Base-by-base conservation (phyloP, 441 rosid species). In the Erodium moschatum region DNA sequence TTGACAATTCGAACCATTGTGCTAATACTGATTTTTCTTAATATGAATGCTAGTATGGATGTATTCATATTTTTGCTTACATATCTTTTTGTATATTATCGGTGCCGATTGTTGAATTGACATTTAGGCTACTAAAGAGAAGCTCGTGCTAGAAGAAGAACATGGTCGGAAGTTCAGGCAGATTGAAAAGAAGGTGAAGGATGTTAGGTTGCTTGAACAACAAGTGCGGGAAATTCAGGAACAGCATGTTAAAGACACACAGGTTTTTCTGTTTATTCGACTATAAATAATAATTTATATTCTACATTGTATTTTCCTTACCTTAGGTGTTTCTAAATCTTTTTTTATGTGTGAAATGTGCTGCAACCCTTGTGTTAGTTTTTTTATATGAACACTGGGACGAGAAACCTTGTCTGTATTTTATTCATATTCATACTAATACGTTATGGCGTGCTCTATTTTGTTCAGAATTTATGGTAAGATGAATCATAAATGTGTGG, bases 181-280 rank as follows among this genome's bases (percentile, higher is more conserved):
- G 52, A 73, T 89, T 50, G 75, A 72, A 68, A 85, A 81, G 79
- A 73, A 80, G 84, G 69, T 35, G 74, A 84, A 83, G 73, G 80
- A 73, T 77, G 72, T 81, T 69, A 79, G 72, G 75, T 72, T 54
- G 69, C 88, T 90, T 80, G 89, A 90, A 76, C 81, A 73, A 64
- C 91, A 95, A 82, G 83, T 78, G 73, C 81, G 54, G 66, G 96
- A 90, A 75, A 84, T 90, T 78, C 86, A 84, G 63, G 95, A 92
- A 67, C 91, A 85, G 69, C 85, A 87, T 63, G 66, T 77, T 68
- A 85, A 73, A 82, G 83, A 79, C 76, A 87, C 99, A 52, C 98
- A 95, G 99, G 99, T 95, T 50, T 74, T 76, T 44, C 60, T 58
- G 54, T 73, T 54, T 71, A 40, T 63, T 48, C 16, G 16, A 24